Evolutionary conservation across 352 stramenopile species (phyloP).

Genomic region (Pythium phragmiticola): DNA sequence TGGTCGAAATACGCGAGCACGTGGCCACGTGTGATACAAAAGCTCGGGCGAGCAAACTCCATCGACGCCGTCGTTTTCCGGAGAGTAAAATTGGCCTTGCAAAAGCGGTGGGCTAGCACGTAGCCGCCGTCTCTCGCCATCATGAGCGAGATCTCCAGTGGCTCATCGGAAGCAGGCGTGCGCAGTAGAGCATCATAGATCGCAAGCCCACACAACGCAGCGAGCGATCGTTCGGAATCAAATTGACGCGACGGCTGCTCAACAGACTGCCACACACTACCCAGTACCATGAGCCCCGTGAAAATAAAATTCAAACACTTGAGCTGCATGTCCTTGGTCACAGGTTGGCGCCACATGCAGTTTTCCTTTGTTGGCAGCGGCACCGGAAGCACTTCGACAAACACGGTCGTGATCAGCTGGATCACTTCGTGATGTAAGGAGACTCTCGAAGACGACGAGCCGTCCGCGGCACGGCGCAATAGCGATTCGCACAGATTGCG

Average conservation of each 20-base stretch:
- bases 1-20: constrained; percentile 84
- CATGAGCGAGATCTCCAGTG: constrained; percentile 78
- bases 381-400: constrained; percentile 84
- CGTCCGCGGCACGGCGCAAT: constrained; percentile 75
- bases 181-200: constrained; percentile 85
- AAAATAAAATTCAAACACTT: constrained; percentile 77
- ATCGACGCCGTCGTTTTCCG: constrained; percentile 74
- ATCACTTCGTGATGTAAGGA: constrained; percentile 89
- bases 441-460: constrained; percentile 88
- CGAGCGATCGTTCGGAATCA: constrained; percentile 83
- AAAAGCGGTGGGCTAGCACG: constrained; percentile 81
- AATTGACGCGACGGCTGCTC: constrained; percentile 85
- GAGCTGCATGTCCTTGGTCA: constrained; percentile 79
- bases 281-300: constrained; percentile 76
- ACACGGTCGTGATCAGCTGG: constrained; percentile 76
- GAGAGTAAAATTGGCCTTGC: constrained; percentile 82
- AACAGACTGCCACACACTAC: constrained; percentile 87
- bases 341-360: constrained; percentile 75
- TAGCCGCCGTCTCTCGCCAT: constrained; percentile 81
- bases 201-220: constrained; percentile 69
- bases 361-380: constrained; percentile 36
- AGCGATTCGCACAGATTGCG: constrained; percentile 75
- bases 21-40: constrained; percentile 65
- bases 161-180: constrained; percentile 66
- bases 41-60: constrained; percentile 80